Conservation (phyloP, 805 yeast genomes). For the Yarrowia sp. region DNA sequence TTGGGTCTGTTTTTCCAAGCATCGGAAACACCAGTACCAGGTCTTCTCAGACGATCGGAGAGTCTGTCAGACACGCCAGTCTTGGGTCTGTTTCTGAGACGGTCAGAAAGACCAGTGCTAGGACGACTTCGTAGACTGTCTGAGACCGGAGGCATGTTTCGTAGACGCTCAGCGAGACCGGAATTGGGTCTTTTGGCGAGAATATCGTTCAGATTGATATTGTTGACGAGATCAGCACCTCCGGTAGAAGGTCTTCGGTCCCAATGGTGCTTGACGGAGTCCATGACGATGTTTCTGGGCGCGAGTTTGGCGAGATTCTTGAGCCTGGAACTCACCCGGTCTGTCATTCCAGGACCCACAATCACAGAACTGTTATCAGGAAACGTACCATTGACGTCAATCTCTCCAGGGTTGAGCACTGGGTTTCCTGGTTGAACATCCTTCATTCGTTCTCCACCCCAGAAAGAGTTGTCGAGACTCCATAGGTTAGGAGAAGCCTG, state of each 20-base stretch:
- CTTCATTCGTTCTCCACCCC: constrained; percentile 62
- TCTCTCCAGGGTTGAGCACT: constrained; percentile 61
- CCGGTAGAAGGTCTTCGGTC: neutral
- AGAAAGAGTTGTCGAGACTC: constrained; percentile 67
- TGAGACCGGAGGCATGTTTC: constrained; percentile 3
- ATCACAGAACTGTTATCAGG: neutral
- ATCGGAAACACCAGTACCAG: constrained; percentile 7
- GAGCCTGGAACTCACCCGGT: neutral
- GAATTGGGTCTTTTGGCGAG: constrained; percentile 29
- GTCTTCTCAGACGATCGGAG: neutral
- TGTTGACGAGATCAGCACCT: neutral
- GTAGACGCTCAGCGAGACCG: constrained; percentile 51
- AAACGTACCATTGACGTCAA: constrained; percentile 58
- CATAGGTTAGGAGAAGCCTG: constrained; percentile 59
- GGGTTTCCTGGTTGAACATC: constrained; percentile 20
- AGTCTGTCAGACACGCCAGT: constrained; percentile 47
- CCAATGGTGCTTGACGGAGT: constrained; percentile 14
- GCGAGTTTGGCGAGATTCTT: constrained; percentile 4
- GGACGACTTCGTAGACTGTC: constrained; percentile 47
- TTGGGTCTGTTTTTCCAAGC: neutral
- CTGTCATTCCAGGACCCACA: neutral
- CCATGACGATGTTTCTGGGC: neutral
- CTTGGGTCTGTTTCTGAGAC: constrained; percentile 5
- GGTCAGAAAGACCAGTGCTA: constrained; percentile 5
- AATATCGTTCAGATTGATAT: neutral